These are phyloP conservation scores for Hemileia vastatrix DNA, from an alignment of 1,284 basidiomycete species.

Conservation along the genomic window DNA sequence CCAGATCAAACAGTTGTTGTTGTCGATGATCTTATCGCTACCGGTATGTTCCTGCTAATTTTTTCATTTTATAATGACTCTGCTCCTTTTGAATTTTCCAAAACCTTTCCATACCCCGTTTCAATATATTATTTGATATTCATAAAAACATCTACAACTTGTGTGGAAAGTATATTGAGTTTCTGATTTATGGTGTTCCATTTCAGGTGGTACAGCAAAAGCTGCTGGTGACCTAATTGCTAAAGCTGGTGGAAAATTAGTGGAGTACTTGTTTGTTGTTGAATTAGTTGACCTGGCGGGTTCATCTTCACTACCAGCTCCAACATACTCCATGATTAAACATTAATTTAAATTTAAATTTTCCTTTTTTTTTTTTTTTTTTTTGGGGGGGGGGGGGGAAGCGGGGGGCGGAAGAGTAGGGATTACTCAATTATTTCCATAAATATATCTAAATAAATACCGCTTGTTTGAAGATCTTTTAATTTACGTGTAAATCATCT, in stretches of 20 bases:
- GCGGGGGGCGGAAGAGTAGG: too few relatives aligned
- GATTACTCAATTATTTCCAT: too few relatives aligned
- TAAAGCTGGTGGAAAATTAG: slow-evolving; percentile 67
- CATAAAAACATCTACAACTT: too few relatives aligned
- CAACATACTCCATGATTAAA: slow-evolving; percentile 16
- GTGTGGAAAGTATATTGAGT: too few relatives aligned
- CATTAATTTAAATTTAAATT: background rate
- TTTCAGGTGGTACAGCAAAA: slow-evolving; percentile 75
- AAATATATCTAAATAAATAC: too few relatives aligned
- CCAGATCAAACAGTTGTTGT: slow-evolving; percentile 76
- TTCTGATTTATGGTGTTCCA: too few relatives aligned
- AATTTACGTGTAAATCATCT: too few relatives aligned
- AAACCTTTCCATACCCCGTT: too few relatives aligned
- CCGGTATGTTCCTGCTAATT: slow-evolving; percentile 53
- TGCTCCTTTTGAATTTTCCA: background rate
- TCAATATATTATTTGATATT: too few relatives aligned
- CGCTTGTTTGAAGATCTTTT: too few relatives aligned
- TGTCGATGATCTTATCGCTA: slow-evolving; percentile 93
- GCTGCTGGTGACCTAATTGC: slow-evolving; percentile 85
- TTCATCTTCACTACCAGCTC: slow-evolving; percentile 1
- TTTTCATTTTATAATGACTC: background rate
- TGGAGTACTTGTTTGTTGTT: slow-evolving; percentile 93
- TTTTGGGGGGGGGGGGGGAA: too few relatives aligned
- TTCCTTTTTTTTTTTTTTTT: background rate
- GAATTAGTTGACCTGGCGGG: slow-evolving; percentile 63